phyloP scores from a whole-genome alignment of 2,329 filamentous ascomycete species.

The Alternaria angustiovoidea region DNA sequence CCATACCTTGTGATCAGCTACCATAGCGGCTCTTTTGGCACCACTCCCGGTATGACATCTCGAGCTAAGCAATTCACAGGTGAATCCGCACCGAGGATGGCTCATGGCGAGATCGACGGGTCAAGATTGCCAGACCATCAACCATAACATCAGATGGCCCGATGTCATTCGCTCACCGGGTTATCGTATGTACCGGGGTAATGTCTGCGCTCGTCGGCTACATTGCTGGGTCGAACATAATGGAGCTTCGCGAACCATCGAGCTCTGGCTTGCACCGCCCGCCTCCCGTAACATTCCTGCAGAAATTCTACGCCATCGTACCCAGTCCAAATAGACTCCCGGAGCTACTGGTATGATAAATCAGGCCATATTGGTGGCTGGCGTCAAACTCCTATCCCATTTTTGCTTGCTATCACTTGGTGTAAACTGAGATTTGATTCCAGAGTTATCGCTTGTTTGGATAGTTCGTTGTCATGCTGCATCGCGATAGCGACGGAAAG shows the following conservation, averaged over 20 bases:
- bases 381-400: background rate
- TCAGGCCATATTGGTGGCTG: background rate
- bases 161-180: constrained; percentile 19
- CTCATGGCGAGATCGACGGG: constrained; percentile 14
- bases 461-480: constrained; percentile 17
- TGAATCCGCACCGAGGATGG: constrained; percentile 26
- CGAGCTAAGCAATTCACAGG: constrained; percentile 22
- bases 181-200: constrained; percentile 27
- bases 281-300: constrained; percentile 1
- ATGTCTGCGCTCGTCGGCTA: constrained; percentile 12
- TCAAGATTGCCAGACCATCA: constrained; percentile 18
- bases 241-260: constrained; percentile 9
- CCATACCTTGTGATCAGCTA: too few species aligned
- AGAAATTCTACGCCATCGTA: background rate
- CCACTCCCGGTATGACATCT: too few species aligned
- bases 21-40: too few species aligned
- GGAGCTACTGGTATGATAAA: fast-evolving
- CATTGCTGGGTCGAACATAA: constrained; percentile 10
- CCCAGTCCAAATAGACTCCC: background rate
- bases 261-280: constrained; percentile 23
- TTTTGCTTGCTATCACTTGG: background rate
- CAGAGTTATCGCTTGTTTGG: constrained; percentile 21
- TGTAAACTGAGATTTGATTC: background rate
- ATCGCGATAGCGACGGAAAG: constrained; percentile 15
- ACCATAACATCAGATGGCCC: constrained; percentile 29